Conservation (phyloP, 1,284 basidiomycete genomes). For the Melanopsichium pennsylvanicum region DNA sequence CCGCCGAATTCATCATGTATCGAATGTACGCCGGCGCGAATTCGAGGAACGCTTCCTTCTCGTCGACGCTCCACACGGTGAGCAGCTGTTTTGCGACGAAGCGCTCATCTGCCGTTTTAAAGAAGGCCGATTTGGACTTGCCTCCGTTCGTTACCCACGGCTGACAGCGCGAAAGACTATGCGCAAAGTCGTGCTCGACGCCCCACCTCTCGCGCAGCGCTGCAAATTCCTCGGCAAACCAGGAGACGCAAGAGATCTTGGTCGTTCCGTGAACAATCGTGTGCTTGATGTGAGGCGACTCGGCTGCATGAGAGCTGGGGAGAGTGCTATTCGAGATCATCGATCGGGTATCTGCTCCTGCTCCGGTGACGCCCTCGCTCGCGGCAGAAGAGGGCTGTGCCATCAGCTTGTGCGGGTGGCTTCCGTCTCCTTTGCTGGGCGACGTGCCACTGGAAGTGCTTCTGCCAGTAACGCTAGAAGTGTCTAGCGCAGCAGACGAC, state of each 20-base stretch:
- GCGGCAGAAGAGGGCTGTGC: constrained; percentile 17
- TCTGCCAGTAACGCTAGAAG: background rate
- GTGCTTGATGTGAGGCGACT: constrained; percentile 60
- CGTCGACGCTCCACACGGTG: constrained; percentile 58
- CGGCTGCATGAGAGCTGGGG: constrained; percentile 32
- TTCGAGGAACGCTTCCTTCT: constrained; percentile 60
- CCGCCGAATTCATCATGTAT: constrained; percentile 56
- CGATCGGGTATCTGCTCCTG: constrained; percentile 28
- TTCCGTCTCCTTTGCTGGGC: background rate
- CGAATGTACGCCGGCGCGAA: constrained; percentile 59
- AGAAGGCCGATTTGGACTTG: constrained; percentile 56
- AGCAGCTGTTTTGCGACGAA: constrained; percentile 59
- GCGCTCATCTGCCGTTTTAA: constrained; percentile 52
- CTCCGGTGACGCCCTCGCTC: constrained; percentile 10
- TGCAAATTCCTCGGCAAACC: constrained; percentile 62
- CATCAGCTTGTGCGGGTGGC: constrained; percentile 7
- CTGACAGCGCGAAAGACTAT: constrained; percentile 51
- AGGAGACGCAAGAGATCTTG: constrained; percentile 60
- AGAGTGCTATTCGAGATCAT: constrained; percentile 33
- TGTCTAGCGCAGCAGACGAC: constrained; percentile 3
- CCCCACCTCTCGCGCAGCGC: constrained; percentile 55
- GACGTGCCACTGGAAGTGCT: constrained; percentile 1
- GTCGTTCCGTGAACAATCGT: constrained; percentile 47
- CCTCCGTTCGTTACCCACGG: constrained; percentile 52
- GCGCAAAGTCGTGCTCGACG: constrained; percentile 49